A percentile compares a stretch with the other conserved stretches of the same genome.
These are phyloP conservation scores for Coemansia sp. DNA, from an alignment of 192 early-diverging fungal genomes.

Conservation along the genomic window DNA sequence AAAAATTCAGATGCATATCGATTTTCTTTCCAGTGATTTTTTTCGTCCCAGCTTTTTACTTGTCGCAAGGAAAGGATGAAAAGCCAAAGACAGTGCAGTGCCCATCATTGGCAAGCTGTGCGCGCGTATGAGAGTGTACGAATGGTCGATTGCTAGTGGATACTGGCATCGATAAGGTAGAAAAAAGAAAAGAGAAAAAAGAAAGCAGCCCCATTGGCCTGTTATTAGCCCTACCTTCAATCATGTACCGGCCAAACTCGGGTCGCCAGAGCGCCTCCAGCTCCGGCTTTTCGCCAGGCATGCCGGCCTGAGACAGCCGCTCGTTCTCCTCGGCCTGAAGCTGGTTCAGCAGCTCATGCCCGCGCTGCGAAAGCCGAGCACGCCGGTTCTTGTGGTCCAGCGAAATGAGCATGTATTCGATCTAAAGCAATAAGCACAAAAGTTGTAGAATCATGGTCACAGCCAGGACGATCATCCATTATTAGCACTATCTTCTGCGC, in stretches of 20 bases:
- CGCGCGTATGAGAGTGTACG: no score
- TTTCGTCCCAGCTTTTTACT: no score
- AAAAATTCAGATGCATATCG: not conserved
- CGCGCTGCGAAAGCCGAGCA: constrained; percentile 72
- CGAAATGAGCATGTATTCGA: constrained; percentile 90
- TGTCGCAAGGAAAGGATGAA: no score
- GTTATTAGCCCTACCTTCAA: constrained; percentile 62
- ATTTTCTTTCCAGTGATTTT: not conserved
- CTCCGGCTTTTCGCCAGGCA: constrained; percentile 39
- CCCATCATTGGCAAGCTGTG: no score
- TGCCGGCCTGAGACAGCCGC: constrained; percentile 29
- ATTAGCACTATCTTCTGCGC: not conserved
- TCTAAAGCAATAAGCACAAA: constrained; percentile 44
- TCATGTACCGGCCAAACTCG: constrained; percentile 96
- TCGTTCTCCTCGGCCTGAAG: constrained; percentile 74
- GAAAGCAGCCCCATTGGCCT: not conserved
- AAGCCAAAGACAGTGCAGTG: no score
- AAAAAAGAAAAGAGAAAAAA: not conserved
- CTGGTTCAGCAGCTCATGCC: constrained; percentile 72
- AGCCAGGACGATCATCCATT: not conserved
- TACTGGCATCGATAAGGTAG: not conserved
- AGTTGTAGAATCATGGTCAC: not conserved
- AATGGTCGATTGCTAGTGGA: no score
- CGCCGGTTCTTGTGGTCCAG: constrained; percentile 70
- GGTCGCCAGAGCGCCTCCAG: constrained; percentile 86